phyloP scores from a whole-genome alignment of 352 stramenopile species.

The Thraustochytrium sp. region DNA sequence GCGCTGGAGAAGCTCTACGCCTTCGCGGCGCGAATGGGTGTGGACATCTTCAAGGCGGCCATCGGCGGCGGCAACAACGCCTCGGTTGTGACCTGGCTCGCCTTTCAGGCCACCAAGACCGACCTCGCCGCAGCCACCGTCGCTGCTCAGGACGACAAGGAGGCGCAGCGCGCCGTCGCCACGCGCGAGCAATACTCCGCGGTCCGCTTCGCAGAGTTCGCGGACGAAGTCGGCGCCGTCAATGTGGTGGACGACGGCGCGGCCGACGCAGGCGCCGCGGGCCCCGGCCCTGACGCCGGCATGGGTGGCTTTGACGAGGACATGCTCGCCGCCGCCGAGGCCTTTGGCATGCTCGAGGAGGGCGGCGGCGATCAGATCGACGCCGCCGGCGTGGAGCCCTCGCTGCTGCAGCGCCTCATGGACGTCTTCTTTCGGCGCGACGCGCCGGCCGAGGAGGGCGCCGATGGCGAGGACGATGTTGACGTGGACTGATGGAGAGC shows the following conservation, averaged over 20 bases:
- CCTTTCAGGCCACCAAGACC: background rate
- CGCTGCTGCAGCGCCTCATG: too few relatives aligned
- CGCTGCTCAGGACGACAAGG: background rate
- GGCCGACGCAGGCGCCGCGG: background rate
- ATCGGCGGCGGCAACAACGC: background rate
- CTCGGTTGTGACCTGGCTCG: background rate
- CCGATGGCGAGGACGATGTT: too few relatives aligned
- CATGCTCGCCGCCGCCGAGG: too few relatives aligned
- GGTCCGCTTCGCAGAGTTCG: slow-evolving; percentile 14
- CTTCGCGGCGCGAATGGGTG: slow-evolving; percentile 10
- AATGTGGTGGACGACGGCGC: slow-evolving; percentile 12
- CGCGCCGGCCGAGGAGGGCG: too few relatives aligned
- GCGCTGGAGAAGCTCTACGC: background rate
- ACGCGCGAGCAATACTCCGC: background rate
- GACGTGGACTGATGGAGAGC: too few relatives aligned
- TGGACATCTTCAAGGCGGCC: background rate
- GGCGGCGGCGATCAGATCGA: too few relatives aligned
- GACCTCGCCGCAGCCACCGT: background rate
- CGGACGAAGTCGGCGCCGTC: slow-evolving; percentile 7
- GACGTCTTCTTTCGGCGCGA: too few relatives aligned
- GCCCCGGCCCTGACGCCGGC: background rate
- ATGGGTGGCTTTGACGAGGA: background rate
- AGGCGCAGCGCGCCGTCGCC: background rate
- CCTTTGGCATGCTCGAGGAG: too few relatives aligned
- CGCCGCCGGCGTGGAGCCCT: too few relatives aligned